A percentile compares a stretch with the other conserved stretches of the same genome.
phyloP scores from a whole-genome alignment of 345 rosid genomes.

The Syzygium aromaticum region DNA sequence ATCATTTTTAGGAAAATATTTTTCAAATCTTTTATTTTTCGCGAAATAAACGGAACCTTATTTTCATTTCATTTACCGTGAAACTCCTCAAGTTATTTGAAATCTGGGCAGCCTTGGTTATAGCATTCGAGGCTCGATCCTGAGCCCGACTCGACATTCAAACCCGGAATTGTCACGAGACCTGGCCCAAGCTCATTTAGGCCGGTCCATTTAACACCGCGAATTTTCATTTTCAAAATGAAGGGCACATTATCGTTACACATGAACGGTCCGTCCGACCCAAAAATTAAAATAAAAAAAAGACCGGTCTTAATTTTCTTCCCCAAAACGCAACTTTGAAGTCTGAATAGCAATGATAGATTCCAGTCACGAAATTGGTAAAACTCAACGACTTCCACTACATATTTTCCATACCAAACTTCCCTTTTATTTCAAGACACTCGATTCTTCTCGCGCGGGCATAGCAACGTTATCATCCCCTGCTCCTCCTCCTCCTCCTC shows the following conservation, averaged over 20 bases:
- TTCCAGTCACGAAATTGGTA: not conserved
- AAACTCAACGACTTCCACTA: not conserved
- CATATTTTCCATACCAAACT: not conserved
- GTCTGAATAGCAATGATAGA: not conserved
- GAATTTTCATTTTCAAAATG: not conserved
- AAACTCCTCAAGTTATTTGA: rapidly evolving
- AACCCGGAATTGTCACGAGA: not conserved
- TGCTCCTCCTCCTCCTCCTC: too few relatives aligned
- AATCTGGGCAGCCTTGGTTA: not conserved
- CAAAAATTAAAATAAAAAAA: too few relatives aligned
- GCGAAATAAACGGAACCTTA: not conserved
- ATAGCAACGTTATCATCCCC: too few relatives aligned
- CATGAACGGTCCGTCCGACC: too few relatives aligned
- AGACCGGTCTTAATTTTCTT: not conserved
- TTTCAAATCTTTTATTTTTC: too few relatives aligned
- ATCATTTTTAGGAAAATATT: too few relatives aligned
- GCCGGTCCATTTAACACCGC: not conserved
- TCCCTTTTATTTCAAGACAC: not conserved
- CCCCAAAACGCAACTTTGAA: rapidly evolving
- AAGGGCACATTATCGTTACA: not conserved
- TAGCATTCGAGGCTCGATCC: not conserved
- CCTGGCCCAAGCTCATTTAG: not conserved
- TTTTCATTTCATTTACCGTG: not conserved
- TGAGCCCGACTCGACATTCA: not conserved
- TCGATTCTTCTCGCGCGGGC: not conserved